phyloP scores from a whole-genome alignment of 202 grass and related monocot species.

The Schoenoplectus triqueter region DNA sequence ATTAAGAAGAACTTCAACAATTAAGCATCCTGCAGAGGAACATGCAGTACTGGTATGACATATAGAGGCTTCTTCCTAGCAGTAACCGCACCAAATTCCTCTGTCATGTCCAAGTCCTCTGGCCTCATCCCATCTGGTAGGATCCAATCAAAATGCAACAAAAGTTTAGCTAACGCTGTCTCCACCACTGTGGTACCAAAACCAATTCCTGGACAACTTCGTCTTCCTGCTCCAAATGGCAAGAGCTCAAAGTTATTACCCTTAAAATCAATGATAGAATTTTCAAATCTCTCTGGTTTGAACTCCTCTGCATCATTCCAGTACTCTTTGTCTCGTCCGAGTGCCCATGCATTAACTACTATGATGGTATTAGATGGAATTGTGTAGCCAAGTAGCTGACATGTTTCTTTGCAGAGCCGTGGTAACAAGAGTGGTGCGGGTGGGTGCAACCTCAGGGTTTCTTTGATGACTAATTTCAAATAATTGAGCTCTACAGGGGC shows the following conservation, averaged over 20 bases:
- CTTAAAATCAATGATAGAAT: constrained; percentile 15
- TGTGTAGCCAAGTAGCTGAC: constrained; percentile 40
- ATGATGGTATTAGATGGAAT: constrained; percentile 37
- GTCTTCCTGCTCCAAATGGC: constrained; percentile 50
- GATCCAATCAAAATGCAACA: constrained; percentile 39
- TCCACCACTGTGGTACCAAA: constrained; percentile 32
- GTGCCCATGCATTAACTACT: constrained; percentile 46
- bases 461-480: constrained; percentile 48
- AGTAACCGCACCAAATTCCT: constrained; percentile 33
- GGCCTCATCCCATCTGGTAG: constrained; percentile 26
- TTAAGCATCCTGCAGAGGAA: constrained; percentile 12
- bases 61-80: constrained; percentile 32
- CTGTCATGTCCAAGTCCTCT: constrained; percentile 37
- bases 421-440: constrained; percentile 37
- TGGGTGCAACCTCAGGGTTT: constrained; percentile 49
- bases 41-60: constrained; percentile 10
- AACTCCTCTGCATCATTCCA: constrained; percentile 49
- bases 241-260: constrained; percentile 41
- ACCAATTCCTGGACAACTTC: constrained; percentile 47
- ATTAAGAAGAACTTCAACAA: background rate
- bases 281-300: constrained; percentile 50
- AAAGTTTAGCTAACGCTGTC: constrained; percentile 29
- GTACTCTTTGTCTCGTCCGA: constrained; percentile 4
- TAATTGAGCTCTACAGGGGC: constrained; percentile 10
- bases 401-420: constrained; percentile 34